Percentiles rank a stretch among this genome's conserved stretches.
Conservation (phyloP, 2,329 filamentous ascomycete species). For the Xenoacremonium recifei region DNA sequence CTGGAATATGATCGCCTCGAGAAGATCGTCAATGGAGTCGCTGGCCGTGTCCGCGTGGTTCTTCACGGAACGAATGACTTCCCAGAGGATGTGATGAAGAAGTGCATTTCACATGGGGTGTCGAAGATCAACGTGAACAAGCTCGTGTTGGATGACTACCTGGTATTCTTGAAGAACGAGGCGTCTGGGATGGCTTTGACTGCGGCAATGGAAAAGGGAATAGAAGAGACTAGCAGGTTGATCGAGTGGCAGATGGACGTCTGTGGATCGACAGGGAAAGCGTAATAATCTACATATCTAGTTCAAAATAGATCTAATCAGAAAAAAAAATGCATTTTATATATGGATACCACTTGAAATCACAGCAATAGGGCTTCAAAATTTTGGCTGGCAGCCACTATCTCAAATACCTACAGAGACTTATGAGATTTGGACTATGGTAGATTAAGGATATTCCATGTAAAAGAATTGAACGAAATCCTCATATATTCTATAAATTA, state of each 20-base stretch:
- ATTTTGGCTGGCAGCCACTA: too few relatives aligned
- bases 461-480: slow-evolving; percentile 4
- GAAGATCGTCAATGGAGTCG: too few relatives aligned
- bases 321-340: neutral
- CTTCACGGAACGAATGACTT: too few relatives aligned
- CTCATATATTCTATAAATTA: slow-evolving; percentile 5
- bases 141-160: slow-evolving; percentile 58
- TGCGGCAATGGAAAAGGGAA: slow-evolving; percentile 33
- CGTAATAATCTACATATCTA: neutral
- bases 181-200: slow-evolving; percentile 5
- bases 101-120: too few relatives aligned
- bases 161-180: slow-evolving; percentile 9
- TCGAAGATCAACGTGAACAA: too few relatives aligned
- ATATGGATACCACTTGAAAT: too few relatives aligned
- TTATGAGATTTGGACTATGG: slow-evolving; percentile 1
- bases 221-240: slow-evolving; percentile 20
- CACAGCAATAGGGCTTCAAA: too few relatives aligned
- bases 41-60: too few relatives aligned
- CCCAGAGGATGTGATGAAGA: too few relatives aligned
- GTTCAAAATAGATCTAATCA: neutral
- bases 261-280: slow-evolving; percentile 8
- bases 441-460: slow-evolving; percentile 6
- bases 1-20: too few relatives aligned
- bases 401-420: neutral
- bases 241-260: slow-evolving; percentile 13